Evolutionary conservation across 306 rosid genomes (phyloP).

Genomic region (Pyrus pyrifolia): DNA sequence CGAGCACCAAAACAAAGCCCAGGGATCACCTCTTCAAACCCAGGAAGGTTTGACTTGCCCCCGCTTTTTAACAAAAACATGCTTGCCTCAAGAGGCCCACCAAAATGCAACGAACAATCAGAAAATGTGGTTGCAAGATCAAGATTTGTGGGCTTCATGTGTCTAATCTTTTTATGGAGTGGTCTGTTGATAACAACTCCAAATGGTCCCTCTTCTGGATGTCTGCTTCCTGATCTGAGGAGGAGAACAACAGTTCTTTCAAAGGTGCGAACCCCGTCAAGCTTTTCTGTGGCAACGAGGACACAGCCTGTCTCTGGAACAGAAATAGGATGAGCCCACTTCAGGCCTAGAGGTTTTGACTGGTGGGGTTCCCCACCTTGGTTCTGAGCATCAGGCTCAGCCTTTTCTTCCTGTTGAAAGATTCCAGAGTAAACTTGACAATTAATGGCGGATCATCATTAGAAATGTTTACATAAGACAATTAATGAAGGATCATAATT

Average conservation of each 20-base stretch:
- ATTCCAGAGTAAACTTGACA: neutral
- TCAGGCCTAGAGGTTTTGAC: constrained; percentile 51
- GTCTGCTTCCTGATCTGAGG: constrained; percentile 85
- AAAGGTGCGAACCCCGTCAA: constrained; percentile 82
- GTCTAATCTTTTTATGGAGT: constrained; percentile 74
- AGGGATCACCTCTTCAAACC: constrained; percentile 83
- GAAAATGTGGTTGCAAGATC: constrained; percentile 85
- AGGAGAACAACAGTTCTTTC: constrained; percentile 91
- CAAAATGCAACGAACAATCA: constrained; percentile 79
- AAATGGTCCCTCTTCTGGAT: constrained; percentile 89
- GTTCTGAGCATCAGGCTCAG: constrained; percentile 38
- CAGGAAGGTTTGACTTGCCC: constrained; percentile 56
- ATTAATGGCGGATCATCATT: constrained; percentile 8
- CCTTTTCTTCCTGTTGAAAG: constrained; percentile 57
- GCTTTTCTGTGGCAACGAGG: constrained; percentile 92
- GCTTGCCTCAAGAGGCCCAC: constrained; percentile 97
- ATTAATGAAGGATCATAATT: constrained; percentile 8
- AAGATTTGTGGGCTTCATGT: constrained; percentile 77
- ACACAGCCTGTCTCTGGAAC: constrained; percentile 93
- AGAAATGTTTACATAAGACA: neutral
- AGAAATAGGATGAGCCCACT: constrained; percentile 97
- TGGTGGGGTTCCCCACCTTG: constrained; percentile 35
- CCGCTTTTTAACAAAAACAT: constrained; percentile 72
- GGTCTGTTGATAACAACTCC: constrained; percentile 93
- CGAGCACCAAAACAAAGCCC: constrained; percentile 89